Conservation (phyloP, 73 alveolate genomes). For the Urostyla sp. region DNA sequence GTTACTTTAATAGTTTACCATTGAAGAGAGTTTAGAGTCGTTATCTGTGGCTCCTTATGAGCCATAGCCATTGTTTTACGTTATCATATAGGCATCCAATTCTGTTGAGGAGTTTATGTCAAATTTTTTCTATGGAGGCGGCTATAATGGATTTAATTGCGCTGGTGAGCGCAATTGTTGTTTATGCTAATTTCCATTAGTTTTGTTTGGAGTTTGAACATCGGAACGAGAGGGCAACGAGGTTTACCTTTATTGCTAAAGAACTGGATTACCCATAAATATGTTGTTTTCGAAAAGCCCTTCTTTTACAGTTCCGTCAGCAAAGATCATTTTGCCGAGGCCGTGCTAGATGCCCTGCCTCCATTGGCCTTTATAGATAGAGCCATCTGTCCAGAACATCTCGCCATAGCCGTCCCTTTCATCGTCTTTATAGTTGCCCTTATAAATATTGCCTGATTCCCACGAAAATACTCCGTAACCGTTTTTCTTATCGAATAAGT, state of each 20-base stretch:
- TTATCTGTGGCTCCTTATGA: no score
- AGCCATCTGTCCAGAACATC: constrained; percentile 45
- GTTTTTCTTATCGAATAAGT: constrained; percentile 44
- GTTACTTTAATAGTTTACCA: neutral
- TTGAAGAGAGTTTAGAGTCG: no score
- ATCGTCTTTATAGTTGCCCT: constrained; percentile 36
- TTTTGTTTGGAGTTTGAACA: neutral
- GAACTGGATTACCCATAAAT: neutral
- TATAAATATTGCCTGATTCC: constrained; percentile 35
- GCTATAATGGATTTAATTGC: neutral
- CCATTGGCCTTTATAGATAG: constrained; percentile 40
- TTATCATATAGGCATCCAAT: no score
- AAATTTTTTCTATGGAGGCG: no score
- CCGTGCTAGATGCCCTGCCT: constrained; percentile 60
- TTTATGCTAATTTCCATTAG: neutral
- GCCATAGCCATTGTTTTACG: no score
- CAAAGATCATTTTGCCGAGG: constrained; percentile 47
- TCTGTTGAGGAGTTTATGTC: no score
- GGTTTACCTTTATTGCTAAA: neutral
- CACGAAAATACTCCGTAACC: constrained; percentile 39
- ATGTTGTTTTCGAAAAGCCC: constrained; percentile 35
- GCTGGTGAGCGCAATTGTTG: neutral
- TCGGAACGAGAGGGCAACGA: neutral
- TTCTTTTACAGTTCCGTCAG: constrained; percentile 37
- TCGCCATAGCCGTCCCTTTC: constrained; percentile 46